Base-by-base conservation (phyloP, 805 yeast species). In the Zygosaccharomyces gambellarensis region DNA sequence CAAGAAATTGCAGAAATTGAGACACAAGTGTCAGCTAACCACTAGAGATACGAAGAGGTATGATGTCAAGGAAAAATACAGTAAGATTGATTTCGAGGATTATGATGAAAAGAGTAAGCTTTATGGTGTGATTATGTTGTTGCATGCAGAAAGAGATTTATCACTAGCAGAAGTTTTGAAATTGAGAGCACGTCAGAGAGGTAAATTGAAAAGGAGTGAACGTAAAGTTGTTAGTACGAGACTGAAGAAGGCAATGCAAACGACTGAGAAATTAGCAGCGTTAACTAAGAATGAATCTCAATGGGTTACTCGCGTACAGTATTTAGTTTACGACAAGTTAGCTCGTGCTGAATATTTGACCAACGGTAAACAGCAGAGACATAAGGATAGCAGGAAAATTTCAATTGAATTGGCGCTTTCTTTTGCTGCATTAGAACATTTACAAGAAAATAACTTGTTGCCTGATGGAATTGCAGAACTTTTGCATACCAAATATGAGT, bases 131-230 rank as follows among this genome's bases (percentile, higher is more conserved):
- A 68, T 89, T 23, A 65, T 81, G n/a, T 70, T 90, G 22, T 71
- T 81, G 49, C 76, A 77, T n/a, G 82, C 85, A 1, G 98, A 94
- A 67, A 78, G 96, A 62, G 87, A 88, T 57, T 71, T 63, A 28
- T 60, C 66, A 4, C 43, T 62, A 17, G 64, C 56, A 12, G 70
- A 67, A 49, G 48, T 50, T 19, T 55, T 64, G 34, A 66, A 64
- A 45, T 31, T 63, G 41, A 60, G 61, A 45, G 60, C 63, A n/a
- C 59, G 64, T 31, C 59, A 56, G 39, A 62, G 70, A 47, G 65
- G 66, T 36, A 57, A 59, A 29, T 54, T 60, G 30, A 65, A 72
- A 51, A 57, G 51, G 7, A 54, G 58, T 43, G 70, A 67, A 62
- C 63, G 65, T 54, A 76, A 76, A 47, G 77, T 83, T 51, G 69